Percentiles rank a stretch among this genome's conserved stretches.
Evolutionary conservation across 169 alveolate genomes (phyloP).

Genomic region (Cryptosporidium tyzzeri): DNA sequence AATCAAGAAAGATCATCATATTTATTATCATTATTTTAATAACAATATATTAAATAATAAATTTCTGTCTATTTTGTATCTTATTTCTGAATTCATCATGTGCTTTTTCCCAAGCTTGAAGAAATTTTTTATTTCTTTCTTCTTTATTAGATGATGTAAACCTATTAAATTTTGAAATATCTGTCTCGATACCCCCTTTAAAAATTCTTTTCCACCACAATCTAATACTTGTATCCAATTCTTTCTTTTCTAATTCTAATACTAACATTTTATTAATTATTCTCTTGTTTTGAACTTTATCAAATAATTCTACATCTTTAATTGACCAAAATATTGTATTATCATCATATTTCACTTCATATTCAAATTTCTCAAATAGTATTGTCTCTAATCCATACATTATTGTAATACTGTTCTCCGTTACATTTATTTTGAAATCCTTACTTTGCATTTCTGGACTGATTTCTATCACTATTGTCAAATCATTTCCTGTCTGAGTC

Average conservation of each 20-base stretch:
- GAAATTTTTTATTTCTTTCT: constrained; percentile 32
- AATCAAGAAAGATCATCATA: neutral
- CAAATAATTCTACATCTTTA: constrained; percentile 5
- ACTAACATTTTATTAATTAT: neutral
- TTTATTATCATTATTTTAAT: neutral
- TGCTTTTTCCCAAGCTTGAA: constrained; percentile 46
- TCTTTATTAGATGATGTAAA: constrained; percentile 7
- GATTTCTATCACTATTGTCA: constrained; percentile 1
- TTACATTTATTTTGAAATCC: neutral
- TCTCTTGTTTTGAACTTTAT: neutral
- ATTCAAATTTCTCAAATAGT: constrained; percentile 17
- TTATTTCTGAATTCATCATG: constrained; percentile 26
- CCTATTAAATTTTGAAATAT: constrained; percentile 1
- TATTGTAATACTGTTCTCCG: neutral
- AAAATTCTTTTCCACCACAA: constrained; percentile 62
- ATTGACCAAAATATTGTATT: constrained; percentile 55
- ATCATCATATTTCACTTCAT: constrained; percentile 25
- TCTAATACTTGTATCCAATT: constrained; percentile 8
- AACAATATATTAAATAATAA: neutral
- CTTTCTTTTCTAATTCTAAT: constrained; percentile 41
- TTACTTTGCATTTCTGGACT: neutral
- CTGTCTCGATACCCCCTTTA: constrained; percentile 32
- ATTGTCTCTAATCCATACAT: neutral
- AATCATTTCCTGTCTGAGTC: constrained; percentile 25
- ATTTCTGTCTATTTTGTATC: constrained; percentile 14